A percentile compares a stretch with the other conserved stretches of the same genome.
Evolutionary conservation across 345 rosid genomes (phyloP).

Genomic region (Eucalyptus regnans): DNA sequence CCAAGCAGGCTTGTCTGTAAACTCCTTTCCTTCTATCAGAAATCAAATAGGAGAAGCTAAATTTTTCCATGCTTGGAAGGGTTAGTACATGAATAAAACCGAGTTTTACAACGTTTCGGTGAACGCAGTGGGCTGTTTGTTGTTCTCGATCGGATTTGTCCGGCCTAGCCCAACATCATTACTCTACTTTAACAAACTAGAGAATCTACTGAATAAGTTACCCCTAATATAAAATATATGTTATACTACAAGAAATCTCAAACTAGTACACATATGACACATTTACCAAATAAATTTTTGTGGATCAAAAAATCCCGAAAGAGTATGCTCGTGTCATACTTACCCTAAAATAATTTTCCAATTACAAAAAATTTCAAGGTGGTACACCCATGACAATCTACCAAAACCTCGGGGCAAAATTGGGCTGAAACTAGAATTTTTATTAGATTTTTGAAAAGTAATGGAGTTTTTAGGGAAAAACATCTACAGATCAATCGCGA

Average conservation of each 20-base stretch:
- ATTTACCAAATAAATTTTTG: background rate
- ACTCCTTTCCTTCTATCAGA: background rate
- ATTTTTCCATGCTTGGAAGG: background rate
- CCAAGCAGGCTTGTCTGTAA: background rate
- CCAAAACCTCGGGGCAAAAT: background rate
- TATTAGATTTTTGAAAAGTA: background rate
- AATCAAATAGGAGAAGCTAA: background rate
- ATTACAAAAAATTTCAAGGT: background rate
- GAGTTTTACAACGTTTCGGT: background rate
- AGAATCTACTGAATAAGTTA: background rate
- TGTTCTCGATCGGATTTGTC: background rate
- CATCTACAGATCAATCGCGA: background rate
- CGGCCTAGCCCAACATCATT: background rate
- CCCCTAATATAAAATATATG: background rate
- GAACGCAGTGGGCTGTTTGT: background rate
- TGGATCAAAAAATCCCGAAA: background rate
- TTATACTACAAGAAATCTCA: background rate
- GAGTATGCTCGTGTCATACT: background rate
- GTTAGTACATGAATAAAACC: background rate
- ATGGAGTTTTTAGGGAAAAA: background rate
- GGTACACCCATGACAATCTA: background rate
- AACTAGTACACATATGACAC: rapidly evolving
- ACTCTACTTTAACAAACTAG: background rate
- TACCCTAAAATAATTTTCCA: background rate
- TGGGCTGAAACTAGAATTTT: background rate